These are phyloP conservation scores for Spathaspora girioi DNA, from an alignment of 805 yeast genomes.

Conservation along the genomic window DNA sequence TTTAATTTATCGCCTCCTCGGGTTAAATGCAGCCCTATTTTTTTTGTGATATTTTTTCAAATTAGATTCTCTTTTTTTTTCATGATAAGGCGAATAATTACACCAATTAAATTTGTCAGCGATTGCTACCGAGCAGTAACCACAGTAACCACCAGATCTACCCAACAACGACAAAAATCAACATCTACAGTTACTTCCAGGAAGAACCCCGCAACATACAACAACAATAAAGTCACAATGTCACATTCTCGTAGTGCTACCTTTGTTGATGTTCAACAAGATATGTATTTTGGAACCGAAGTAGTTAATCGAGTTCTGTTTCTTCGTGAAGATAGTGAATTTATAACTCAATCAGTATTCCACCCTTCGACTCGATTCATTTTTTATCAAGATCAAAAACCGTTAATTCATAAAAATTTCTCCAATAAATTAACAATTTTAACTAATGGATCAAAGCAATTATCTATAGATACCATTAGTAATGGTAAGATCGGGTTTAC, in stretches of 20 bases:
- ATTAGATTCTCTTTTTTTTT: background rate
- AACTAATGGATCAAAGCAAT: constrained; percentile 35
- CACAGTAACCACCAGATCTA: background rate
- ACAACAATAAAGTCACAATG: background rate
- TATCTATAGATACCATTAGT: constrained; percentile 5
- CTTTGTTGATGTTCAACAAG: constrained; percentile 9
- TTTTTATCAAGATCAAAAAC: constrained; percentile 31
- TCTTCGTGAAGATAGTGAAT: constrained; percentile 52
- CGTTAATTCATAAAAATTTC: constrained; percentile 28
- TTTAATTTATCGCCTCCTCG: background rate
- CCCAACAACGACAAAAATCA: background rate
- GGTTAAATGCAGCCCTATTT: background rate
- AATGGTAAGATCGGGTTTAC: constrained; percentile 7
- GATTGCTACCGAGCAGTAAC: background rate
- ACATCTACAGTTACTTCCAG: background rate
- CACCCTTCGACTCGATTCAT: constrained; percentile 50
- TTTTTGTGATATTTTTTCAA: background rate
- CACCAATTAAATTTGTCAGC: background rate
- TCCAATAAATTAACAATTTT: constrained; percentile 26
- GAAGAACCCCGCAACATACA: background rate
- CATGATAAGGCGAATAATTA: background rate
- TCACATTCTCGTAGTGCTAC: background rate
- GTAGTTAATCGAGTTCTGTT: constrained; percentile 64
- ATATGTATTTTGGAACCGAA: constrained; percentile 44
- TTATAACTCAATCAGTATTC: constrained; percentile 42